Base-by-base conservation (phyloP, 2,329 filamentous ascomycete genomes). In the Orbilia ellipsospora region DNA sequence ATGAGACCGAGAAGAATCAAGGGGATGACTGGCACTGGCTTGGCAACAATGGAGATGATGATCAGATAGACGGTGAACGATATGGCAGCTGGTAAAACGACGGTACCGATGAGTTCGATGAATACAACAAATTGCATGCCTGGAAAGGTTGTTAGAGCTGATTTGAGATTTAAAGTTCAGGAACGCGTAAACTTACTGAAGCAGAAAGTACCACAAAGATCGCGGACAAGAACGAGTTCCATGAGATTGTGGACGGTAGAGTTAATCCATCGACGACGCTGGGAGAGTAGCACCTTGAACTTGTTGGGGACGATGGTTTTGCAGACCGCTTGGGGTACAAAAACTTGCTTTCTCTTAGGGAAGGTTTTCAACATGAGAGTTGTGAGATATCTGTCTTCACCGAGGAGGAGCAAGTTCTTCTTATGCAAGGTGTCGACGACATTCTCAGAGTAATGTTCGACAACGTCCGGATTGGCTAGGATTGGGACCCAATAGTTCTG, bases 401-500 rank as follows among this genome's bases (percentile, higher is more conserved):
- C 94, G 1, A 97, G 88, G 40, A 97, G 86, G 61, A 97, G 87
- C 82, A 97, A 83, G 81, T 97, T 97, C 89, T 97, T 97, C 87
- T 95, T 96, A 86, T 99, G 95, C 78, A 99, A 85, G 16, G 95
- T 99, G 82, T 99, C 95, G 50, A 99, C 95, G 64, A 99, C 94
- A 80, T 99, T 99, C 83, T 99, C 95, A 0, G 95, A 98, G 83
- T 99, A 99, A 84, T 99, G 95, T 84, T 99, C 95, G 55, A 99
- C 96, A 51, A 99, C 92, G 81, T 99, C 96, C 1, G 96, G 96
- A 82, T 99, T 99, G 79, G 95, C 95, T 78, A 99, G 88, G 80
- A 99, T 98, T 6, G 95, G 95, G 23, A 99, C 95, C 95, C 95
- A 99, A 85, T 98, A 99, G 85, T 99, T 98, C 82, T 98, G 93